Base-by-base conservation (phyloP, 1,139 yeast genomes). In the Suhomyces terraborum region DNA sequence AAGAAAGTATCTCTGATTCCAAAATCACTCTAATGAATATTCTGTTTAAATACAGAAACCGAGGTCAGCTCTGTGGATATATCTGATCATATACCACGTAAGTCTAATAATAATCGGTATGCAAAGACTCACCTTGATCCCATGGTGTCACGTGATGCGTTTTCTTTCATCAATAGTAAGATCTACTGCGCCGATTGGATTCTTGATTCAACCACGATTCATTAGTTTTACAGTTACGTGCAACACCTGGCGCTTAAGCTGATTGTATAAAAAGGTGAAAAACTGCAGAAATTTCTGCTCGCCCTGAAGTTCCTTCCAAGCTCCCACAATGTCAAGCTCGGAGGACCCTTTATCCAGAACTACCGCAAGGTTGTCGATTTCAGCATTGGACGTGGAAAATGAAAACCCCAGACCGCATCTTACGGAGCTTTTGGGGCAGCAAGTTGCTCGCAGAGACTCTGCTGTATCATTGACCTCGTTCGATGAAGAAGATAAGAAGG, bases 321-420 rank as follows among this genome's bases (percentile, higher is more conserved):
- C 16, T 13, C n/a, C n/a, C 16, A 6, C 4, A 14, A 24, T 24
- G 27, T 12, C 12, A 14, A 12, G 16, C 27, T 39, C 41, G 4
- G 52, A 51, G 34, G 63, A 59, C 37, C 63, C 61, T n/a, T 47
- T 61, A 31, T 46, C 56, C 10, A 43, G 40, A 10, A 55, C 52
- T 27, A 60, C 68, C 4, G 63, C 66, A 9, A 50, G 68, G 34
- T 51, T 64, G 26, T 62, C 67, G 14, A 61, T 64, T 24, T 54
- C 63, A 7, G 49, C 53, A 12, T 42, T 45, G 3, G 65, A 59
- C 31, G 46, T 45, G 16, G 64, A 55, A 25, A 47, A 45, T 14
- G 51, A 50, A 5, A 50, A 49, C 33, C 52, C 61, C 4, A 47
- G 61, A 28, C 47, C 40, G 14, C 55, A 53, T 36, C 52, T 59